phyloP scores from a whole-genome alignment of 2,329 filamentous ascomycete genomes.

The Beauveria bassiana region DNA sequence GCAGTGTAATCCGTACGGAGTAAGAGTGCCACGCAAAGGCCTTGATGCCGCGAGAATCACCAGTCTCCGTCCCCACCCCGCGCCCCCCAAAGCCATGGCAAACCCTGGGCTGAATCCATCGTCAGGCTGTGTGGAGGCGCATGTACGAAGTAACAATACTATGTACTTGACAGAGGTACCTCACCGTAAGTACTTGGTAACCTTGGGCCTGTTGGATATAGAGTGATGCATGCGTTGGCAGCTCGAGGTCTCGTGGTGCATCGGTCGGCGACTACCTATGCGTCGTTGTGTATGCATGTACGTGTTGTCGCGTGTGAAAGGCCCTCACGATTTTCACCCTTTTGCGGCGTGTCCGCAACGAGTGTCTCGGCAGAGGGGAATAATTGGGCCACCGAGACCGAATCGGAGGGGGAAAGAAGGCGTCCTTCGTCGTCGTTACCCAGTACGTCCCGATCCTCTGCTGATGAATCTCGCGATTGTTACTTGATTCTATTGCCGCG shows the following conservation, averaged over 20 bases:
- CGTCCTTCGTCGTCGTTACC: neutral
- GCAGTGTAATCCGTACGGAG: neutral
- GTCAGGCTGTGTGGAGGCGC: neutral
- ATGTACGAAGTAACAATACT: neutral
- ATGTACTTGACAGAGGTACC: neutral
- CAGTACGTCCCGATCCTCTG: neutral
- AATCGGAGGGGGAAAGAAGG: neutral
- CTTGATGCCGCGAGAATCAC: too few species aligned
- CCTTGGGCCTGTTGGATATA: neutral
- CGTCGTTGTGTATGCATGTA: neutral
- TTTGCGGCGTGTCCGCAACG: conserved; percentile 1
- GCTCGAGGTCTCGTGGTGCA: neutral
- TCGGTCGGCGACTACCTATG: neutral
- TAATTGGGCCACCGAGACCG: neutral
- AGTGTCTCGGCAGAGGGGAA: neutral
- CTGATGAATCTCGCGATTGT: neutral
- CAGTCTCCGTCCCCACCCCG: neutral
- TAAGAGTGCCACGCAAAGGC: too few species aligned
- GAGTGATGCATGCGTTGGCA: conserved; percentile 5
- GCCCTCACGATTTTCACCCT: neutral
- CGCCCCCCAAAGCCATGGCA: neutral
- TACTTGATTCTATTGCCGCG: neutral
- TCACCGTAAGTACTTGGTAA: neutral
- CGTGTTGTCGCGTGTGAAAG: neutral
- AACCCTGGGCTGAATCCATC: conserved; percentile 1